Conservation (phyloP, 2,329 filamentous ascomycete species). For the Scedosporium apiospermum region DNA sequence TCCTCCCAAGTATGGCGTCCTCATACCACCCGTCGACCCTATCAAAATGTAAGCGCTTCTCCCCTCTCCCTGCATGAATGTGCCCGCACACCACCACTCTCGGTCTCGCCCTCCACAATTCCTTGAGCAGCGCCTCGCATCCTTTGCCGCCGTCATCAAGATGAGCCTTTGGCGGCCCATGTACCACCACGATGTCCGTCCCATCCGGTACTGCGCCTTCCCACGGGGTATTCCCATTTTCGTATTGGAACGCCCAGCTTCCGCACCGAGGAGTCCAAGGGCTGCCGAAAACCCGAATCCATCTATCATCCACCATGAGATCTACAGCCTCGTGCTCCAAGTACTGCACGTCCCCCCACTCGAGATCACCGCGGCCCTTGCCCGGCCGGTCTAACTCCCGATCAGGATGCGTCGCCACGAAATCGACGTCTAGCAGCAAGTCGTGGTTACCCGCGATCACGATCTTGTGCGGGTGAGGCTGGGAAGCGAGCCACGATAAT, state of each 20-base stretch:
- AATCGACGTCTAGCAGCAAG: conserved; percentile 17
- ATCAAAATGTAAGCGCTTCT: neutral
- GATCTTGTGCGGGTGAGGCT: conserved; percentile 30
- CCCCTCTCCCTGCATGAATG: neutral
- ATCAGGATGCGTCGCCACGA: conserved; percentile 11
- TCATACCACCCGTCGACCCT: neutral
- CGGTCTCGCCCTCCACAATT: conserved; percentile 3
- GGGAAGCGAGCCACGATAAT: conserved; percentile 21
- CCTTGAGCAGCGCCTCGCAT: conserved; percentile 16
- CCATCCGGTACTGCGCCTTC: conserved; percentile 13
- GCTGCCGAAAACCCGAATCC: conserved; percentile 12
- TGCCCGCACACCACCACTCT: conserved; percentile 7
- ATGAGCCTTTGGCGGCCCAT: conserved; percentile 25
- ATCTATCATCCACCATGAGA: neutral
- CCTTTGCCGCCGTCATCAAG: conserved; percentile 23
- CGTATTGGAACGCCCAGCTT: conserved; percentile 33
- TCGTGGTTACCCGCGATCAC: conserved; percentile 38
- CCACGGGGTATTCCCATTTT: conserved; percentile 18
- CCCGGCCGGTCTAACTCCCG: conserved; percentile 5
- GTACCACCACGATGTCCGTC: conserved; percentile 28
- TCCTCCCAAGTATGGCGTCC: neutral
- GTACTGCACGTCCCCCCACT: neutral
- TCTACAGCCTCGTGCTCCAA: neutral
- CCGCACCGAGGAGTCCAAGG: conserved; percentile 22
- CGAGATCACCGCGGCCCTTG: conserved; percentile 1